Percentiles rank a stretch among this genome's conserved stretches.
phyloP scores from a whole-genome alignment of 2,329 filamentous ascomycete species.

The Xylaria sp. region DNA sequence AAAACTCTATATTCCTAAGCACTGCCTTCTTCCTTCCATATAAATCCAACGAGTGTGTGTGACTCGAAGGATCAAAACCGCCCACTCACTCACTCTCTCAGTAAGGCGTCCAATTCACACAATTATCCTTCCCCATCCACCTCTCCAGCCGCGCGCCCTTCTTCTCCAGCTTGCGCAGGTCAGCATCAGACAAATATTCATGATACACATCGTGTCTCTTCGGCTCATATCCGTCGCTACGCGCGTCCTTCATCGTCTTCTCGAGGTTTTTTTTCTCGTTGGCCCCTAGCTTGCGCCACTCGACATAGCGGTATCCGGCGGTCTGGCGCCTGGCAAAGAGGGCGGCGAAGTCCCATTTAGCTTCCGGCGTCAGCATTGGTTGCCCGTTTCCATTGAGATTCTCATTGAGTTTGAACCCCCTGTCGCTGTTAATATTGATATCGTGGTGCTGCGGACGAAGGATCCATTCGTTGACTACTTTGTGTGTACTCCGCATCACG shows the following conservation, averaged over 20 bases:
- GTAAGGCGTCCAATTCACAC: slow-evolving; percentile 14
- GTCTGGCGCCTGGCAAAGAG: neutral
- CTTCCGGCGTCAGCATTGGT: neutral
- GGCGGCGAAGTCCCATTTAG: neutral
- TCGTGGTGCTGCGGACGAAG: neutral
- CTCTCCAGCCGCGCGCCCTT: slow-evolving; percentile 16
- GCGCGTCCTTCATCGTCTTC: neutral
- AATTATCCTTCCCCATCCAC: slow-evolving; percentile 9
- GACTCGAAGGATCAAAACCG: neutral
- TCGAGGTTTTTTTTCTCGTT: neutral
- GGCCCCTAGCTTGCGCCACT: slow-evolving; percentile 2
- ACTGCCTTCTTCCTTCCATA: neutral
- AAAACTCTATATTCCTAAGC: no score
- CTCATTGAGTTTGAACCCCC: no score
- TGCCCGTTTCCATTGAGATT: neutral
- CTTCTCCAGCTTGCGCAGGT: neutral
- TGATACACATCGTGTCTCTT: neutral
- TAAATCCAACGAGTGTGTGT: neutral
- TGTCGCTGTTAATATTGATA: no score
- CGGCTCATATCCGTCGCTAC: neutral
- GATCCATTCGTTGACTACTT: neutral
- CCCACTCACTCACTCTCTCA: neutral
- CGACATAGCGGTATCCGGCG: slow-evolving; percentile 3
- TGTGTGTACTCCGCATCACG: neutral
- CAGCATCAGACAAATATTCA: neutral